Evolutionary conservation across 768 basidiomycete genomes (phyloP), one percentile per base, ranked within the genome.

Genomic region (Pholiota conissans): DNA sequence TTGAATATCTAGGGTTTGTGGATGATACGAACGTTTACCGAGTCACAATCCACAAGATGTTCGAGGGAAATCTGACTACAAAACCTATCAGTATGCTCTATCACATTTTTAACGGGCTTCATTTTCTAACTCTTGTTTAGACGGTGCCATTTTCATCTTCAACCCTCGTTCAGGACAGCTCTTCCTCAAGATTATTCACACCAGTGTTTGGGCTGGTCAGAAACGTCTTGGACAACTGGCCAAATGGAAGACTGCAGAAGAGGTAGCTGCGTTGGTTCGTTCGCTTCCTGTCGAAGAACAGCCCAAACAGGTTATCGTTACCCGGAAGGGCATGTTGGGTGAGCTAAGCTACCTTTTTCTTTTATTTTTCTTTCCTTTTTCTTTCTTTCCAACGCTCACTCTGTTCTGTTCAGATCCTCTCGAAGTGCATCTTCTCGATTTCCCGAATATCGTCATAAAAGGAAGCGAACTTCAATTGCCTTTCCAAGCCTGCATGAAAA

Each of bases 21-120:
- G 97, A 99, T 66, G 97, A 99, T 70, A 98, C 97, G 39, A 98
- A 98, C 65, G 97, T 99, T n/a, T 99, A 99, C 74, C 95, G 97
- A 57, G 94, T 97, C 51, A 96, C 94, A 14, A 96, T 96, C 69
- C 97, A 99, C 80, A 98, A 98, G 82, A 99, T 97, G 6, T 98
- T 99, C 74, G 97, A 99, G 76, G 97, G 97, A 69, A 99, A 99
- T 76, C 84, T 98, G 84, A 98, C 96, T 7, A 98, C 97, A 16
- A 98, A 98, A 73, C 97, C 96, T 5, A 97, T 99, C 78, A 98
- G 89, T 89, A 66, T 65, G 86, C 68, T 5, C 27, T 49, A 14
- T 34, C 3, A 45, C 47, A 20, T 35, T 3, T 20, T 55, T 29
- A 22, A 10, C 28, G 35, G 0, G 20, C n/a, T 32, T 52, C 16